These are phyloP conservation scores for Herpetomonas samuelpessoai DNA, from an alignment of 208 protist genomes.

Conservation along the genomic window DNA sequence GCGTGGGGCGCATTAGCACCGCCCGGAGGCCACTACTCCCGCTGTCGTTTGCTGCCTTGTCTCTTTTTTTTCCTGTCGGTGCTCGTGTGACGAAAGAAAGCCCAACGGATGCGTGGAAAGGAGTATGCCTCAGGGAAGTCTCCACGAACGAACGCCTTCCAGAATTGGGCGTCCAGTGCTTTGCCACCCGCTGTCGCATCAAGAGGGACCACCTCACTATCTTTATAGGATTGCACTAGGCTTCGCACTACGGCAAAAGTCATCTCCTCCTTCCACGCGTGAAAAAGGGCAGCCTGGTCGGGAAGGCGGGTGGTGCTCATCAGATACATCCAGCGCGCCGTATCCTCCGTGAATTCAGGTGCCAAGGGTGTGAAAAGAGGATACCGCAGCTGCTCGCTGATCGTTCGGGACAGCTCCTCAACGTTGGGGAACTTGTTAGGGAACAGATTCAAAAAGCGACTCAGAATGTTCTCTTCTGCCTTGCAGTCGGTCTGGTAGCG, in stretches of 20 bases:
- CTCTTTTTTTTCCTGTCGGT: neutral
- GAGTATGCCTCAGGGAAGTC: constrained; percentile 61
- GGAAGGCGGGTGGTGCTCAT: constrained; percentile 50
- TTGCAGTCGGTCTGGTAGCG: constrained; percentile 84
- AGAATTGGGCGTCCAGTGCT: constrained; percentile 48
- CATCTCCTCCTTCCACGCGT: constrained; percentile 40
- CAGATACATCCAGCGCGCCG: constrained; percentile 65
- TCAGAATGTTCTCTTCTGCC: constrained; percentile 80
- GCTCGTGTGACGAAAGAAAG: constrained; percentile 6
- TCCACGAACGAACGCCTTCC: constrained; percentile 50
- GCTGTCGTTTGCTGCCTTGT: neutral
- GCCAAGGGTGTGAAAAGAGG: constrained; percentile 71
- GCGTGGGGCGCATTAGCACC: no score
- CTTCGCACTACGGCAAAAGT: constrained; percentile 28
- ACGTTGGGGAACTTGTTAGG: constrained; percentile 7
- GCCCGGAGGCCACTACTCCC: no score
- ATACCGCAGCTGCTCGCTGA: constrained; percentile 57
- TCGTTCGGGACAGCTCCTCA: constrained; percentile 35
- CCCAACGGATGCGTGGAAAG: constrained; percentile 53
- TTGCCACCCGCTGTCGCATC: constrained; percentile 32
- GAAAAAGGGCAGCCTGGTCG: constrained; percentile 30
- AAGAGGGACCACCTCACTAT: constrained; percentile 28
- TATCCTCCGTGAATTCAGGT: constrained; percentile 56
- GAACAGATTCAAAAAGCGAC: constrained; percentile 44
- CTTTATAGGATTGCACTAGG: constrained; percentile 41